These are phyloP conservation scores for Amesomyces nigricolor DNA, from an alignment of 2,329 filamentous ascomycete species.

Conservation along the genomic window DNA sequence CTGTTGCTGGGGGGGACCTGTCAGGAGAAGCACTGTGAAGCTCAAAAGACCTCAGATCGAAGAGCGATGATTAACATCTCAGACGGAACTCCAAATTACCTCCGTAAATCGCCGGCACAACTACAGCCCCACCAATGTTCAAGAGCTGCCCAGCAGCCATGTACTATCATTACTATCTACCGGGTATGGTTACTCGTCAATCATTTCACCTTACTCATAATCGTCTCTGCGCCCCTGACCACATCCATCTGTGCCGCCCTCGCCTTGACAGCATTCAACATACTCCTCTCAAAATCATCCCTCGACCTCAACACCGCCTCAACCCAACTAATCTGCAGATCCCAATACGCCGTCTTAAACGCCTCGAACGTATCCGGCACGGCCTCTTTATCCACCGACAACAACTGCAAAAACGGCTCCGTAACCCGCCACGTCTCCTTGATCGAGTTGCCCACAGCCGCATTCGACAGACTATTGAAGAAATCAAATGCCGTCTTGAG, in stretches of 20 bases:
- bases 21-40: background rate
- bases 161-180: background rate
- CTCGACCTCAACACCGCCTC: constrained; percentile 80
- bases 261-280: constrained; percentile 84
- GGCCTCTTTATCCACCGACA: constrained; percentile 68
- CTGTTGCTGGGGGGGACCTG: constrained; percentile 6
- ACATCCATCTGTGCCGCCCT: constrained; percentile 81
- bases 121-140: no score
- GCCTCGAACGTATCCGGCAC: constrained; percentile 73
- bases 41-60: no score
- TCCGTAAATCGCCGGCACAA: no score
- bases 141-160: no score
- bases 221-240: constrained; percentile 76
- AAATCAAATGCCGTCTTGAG: constrained; percentile 85
- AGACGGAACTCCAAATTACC: no score
- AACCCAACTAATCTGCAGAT: constrained; percentile 91
- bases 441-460: constrained; percentile 65
- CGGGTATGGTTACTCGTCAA: constrained; percentile 12
- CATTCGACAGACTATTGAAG: constrained; percentile 67
- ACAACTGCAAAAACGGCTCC: constrained; percentile 71
- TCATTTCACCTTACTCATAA: constrained; percentile 88
- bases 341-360: constrained; percentile 87
- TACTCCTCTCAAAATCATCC: constrained; percentile 88
- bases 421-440: constrained; percentile 92
- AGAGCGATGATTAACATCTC: no score